phyloP scores from a whole-genome alignment of 768 basidiomycete species.

The Lactarius hengduanensis region DNA sequence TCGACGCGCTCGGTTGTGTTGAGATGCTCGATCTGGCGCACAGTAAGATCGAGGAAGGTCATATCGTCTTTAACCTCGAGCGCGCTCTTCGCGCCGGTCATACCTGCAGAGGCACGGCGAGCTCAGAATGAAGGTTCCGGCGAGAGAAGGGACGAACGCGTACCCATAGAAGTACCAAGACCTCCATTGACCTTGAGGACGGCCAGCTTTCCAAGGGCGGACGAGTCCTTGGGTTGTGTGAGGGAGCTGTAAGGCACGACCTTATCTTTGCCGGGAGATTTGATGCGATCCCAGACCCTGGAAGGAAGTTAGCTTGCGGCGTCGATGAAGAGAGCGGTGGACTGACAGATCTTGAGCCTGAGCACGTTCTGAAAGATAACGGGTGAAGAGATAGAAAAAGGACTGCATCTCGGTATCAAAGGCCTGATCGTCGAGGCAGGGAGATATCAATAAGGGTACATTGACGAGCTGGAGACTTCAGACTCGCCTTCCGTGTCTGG shows the following conservation, averaged over 20 bases:
- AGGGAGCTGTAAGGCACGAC: conserved; percentile 59
- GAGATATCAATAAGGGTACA: conserved; percentile 10
- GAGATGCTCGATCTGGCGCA: conserved; percentile 67
- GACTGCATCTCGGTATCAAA: conserved; percentile 96
- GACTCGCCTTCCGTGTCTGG: conserved; percentile 71
- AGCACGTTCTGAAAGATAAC: conserved; percentile 87
- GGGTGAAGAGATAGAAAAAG: conserved; percentile 95
- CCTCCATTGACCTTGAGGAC: conserved; percentile 80
- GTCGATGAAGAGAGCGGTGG: neutral
- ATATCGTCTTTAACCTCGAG: conserved; percentile 74
- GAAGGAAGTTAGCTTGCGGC: conserved; percentile 22
- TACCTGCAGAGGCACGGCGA: conserved; percentile 36
- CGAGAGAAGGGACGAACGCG: conserved; percentile 13
- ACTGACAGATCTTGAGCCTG: conserved; percentile 79
- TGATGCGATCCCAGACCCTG: conserved; percentile 45
- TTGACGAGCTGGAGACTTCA: conserved; percentile 12
- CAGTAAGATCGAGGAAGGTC: conserved; percentile 66
- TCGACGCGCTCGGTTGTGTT: conserved; percentile 60
- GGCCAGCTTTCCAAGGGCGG: conserved; percentile 64
- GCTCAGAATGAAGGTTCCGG: neutral
- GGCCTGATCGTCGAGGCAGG: conserved; percentile 45
- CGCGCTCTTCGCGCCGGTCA: conserved; percentile 65
- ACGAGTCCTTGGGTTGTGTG: conserved; percentile 42
- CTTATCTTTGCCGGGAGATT: conserved; percentile 62
- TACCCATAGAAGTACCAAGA: conserved; percentile 65